These are phyloP conservation scores for Hyaloscypha finlandica DNA, from an alignment of 495 filamentous ascomycete genomes.

Conservation along the genomic window DNA sequence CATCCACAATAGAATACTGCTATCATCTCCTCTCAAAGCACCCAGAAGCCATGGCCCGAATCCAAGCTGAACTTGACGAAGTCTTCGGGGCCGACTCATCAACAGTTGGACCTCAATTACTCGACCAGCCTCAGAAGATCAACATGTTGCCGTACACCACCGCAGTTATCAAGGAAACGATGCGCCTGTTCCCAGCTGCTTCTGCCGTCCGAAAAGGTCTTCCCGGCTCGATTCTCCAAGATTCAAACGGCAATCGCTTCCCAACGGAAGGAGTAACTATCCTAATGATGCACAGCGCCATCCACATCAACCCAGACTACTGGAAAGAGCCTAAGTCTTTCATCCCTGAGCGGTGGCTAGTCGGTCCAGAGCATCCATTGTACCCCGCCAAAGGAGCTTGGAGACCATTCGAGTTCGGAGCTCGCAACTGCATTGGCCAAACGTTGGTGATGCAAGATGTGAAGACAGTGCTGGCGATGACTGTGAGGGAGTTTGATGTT, in stretches of 20 bases:
- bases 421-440: slow-evolving; percentile 52
- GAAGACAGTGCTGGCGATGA: slow-evolving; percentile 46
- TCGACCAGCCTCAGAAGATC: slow-evolving; percentile 35
- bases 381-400: slow-evolving; percentile 47
- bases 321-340: slow-evolving; percentile 44
- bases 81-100: slow-evolving; percentile 34
- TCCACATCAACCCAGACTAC: slow-evolving; percentile 42
- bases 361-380: slow-evolving; percentile 35
- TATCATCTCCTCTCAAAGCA: slow-evolving; percentile 37
- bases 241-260: slow-evolving; percentile 19
- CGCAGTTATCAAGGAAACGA: slow-evolving; percentile 48
- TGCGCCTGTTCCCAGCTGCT: slow-evolving; percentile 44
- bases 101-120: slow-evolving; percentile 29
- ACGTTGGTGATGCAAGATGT: slow-evolving; percentile 51
- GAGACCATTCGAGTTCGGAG: slow-evolving; percentile 48
- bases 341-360: slow-evolving; percentile 48
- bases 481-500: slow-evolving; percentile 50
- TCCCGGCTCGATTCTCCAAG: slow-evolving; percentile 7
- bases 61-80: slow-evolving; percentile 40
- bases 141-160: slow-evolving; percentile 46
- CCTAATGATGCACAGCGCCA: slow-evolving; percentile 34
- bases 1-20: slow-evolving; percentile 21
- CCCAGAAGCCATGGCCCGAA: slow-evolving; percentile 25
- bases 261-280: slow-evolving; percentile 35
- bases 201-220: slow-evolving; percentile 23